A percentile compares a stretch with the other conserved stretches of the same genome.
phyloP scores from a whole-genome alignment of 495 filamentous ascomycete species.

The Penicillium turbatum region DNA sequence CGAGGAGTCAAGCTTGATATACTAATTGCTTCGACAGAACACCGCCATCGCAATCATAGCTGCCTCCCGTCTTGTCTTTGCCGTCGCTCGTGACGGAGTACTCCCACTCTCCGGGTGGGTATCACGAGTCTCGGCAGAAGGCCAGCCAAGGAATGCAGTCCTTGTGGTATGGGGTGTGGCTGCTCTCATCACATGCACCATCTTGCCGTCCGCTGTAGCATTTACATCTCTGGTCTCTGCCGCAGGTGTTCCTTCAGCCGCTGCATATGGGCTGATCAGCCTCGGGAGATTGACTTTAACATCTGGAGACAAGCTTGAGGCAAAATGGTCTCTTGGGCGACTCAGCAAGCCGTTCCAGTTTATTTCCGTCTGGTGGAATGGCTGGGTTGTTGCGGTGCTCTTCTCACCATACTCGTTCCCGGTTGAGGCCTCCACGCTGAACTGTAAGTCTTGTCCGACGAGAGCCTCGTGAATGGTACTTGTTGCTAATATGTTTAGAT shows the following conservation, averaged over 20 bases:
- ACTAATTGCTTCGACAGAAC: constrained; percentile 33
- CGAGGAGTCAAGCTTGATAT: no score
- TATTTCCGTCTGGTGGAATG: constrained; percentile 48
- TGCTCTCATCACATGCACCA: constrained; percentile 48
- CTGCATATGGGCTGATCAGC: constrained; percentile 52
- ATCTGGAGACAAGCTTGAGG: constrained; percentile 40
- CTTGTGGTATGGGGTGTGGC: constrained; percentile 51
- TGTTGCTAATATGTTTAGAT: constrained; percentile 25
- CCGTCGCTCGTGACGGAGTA: constrained; percentile 52
- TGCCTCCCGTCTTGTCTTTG: constrained; percentile 54
- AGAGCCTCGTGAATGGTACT: no score
- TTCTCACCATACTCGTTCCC: constrained; percentile 47
- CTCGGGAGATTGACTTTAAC: constrained; percentile 48
- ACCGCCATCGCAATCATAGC: constrained; percentile 52
- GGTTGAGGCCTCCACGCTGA: constrained; percentile 42
- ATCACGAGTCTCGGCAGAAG: constrained; percentile 42
- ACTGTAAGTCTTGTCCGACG: constrained; percentile 35
- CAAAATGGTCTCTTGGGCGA: constrained; percentile 41
- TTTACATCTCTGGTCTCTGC: constrained; percentile 53
- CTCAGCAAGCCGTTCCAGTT: constrained; percentile 47
- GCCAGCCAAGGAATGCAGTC: constrained; percentile 52
- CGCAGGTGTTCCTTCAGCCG: constrained; percentile 49
- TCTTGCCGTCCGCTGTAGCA: constrained; percentile 49
- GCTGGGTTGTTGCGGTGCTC: constrained; percentile 46
- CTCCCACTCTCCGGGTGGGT: constrained; percentile 55